Conservation (phyloP, 2,329 filamentous ascomycete genomes). For the Thelonectria olida region DNA sequence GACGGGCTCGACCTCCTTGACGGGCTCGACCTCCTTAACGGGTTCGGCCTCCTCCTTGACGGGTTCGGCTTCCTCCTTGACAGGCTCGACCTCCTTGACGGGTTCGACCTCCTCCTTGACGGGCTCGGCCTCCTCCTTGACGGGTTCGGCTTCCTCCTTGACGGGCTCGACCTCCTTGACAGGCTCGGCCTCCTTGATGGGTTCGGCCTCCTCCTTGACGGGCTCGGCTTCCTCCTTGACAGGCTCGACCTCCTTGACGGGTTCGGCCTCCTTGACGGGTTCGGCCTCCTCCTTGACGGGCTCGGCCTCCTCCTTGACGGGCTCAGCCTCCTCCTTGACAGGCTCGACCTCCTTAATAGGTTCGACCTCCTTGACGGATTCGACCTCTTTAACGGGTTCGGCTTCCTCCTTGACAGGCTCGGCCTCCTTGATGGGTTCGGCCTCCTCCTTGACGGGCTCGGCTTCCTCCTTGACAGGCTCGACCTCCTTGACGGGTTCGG, state of each 20-base stretch:
- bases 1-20: no score
- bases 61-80: no score
- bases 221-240: background rate
- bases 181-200: background rate
- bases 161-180: background rate
- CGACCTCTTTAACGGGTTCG: background rate
- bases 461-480: background rate
- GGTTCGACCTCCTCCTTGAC: no score
- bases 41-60: no score
- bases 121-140: background rate
- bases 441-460: background rate
- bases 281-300: background rate
- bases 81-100: background rate
- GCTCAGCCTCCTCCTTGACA: background rate
- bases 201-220: background rate
- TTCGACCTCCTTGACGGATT: background rate
- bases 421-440: no score
- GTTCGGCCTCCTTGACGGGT: background rate
- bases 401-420: no score
- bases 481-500: background rate
- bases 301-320: background rate
- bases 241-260: background rate
- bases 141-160: no score
- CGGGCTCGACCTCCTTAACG: no score
- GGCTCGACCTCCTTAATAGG: background rate